A percentile compares a stretch with the other conserved stretches of the same genome.
Conservation (phyloP, 2,329 filamentous ascomycete species). For the Fusarium sp. region DNA sequence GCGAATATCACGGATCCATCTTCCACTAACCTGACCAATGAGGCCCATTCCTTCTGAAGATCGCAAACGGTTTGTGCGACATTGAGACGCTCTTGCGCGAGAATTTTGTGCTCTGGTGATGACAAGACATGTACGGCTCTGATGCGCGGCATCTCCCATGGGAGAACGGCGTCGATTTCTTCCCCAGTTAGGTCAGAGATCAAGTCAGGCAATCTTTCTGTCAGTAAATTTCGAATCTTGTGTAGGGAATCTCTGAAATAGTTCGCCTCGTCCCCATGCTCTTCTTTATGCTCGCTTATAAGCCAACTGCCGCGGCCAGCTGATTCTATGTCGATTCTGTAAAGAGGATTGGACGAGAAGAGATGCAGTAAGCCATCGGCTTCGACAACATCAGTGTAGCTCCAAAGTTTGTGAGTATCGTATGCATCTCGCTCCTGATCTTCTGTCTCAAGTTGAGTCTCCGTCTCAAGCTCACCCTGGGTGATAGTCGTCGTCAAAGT, state of each 20-base stretch:
- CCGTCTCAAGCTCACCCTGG: neutral
- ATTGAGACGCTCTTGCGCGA: no score
- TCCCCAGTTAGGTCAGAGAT: no score
- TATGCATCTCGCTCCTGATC: neutral
- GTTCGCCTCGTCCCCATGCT: neutral
- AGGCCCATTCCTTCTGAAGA: neutral
- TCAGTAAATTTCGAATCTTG: neutral
- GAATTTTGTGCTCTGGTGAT: no score
- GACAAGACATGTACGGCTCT: no score
- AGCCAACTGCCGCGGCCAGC: neutral
- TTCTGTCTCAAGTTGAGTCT: neutral
- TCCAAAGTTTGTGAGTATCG: neutral
- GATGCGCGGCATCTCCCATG: no score
- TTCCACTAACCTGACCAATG: no score
- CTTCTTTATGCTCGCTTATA: neutral
- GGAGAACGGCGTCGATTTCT: no score
- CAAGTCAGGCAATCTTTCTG: no score
- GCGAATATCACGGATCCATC: fast-evolving
- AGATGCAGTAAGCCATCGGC: neutral
- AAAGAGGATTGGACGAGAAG: neutral
- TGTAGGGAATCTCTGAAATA: neutral
- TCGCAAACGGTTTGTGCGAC: neutral
- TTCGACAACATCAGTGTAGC: neutral
- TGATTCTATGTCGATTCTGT: no score
- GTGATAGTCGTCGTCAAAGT: no score